Percentiles rank a stretch among this genome's conserved stretches.
These are phyloP conservation scores for Sporobolomyces roseus DNA, from an alignment of 768 basidiomycete genomes.

Conservation along the genomic window DNA sequence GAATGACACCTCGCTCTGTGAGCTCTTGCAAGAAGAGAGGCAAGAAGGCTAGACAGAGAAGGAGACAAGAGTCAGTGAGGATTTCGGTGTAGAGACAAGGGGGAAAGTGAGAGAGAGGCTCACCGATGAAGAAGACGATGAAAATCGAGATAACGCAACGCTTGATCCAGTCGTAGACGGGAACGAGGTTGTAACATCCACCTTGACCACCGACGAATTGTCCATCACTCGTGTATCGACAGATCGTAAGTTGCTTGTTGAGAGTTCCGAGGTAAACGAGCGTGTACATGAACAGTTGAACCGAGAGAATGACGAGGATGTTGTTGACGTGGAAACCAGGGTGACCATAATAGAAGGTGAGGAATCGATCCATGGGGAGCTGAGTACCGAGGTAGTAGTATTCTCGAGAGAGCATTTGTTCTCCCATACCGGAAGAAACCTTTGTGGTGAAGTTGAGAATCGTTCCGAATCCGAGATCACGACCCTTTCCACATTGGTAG, in stretches of 20 bases:
- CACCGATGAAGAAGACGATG: slow-evolving; percentile 81
- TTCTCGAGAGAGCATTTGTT: slow-evolving; percentile 98
- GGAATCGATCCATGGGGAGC: slow-evolving; percentile 93
- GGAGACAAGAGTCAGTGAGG: slow-evolving; percentile 65
- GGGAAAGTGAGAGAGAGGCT: too few relatives aligned
- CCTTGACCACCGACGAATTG: slow-evolving; percentile 70
- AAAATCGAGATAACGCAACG: slow-evolving; percentile 97
- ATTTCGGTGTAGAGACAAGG: slow-evolving; percentile 61
- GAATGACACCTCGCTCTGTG: slow-evolving; percentile 87
- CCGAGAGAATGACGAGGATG: slow-evolving; percentile 94
- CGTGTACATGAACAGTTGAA: slow-evolving; percentile 89
- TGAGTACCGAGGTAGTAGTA: slow-evolving; percentile 99
- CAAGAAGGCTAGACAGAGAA: slow-evolving; percentile 36
- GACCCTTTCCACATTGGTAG: slow-evolving; percentile 97
- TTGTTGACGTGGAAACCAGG: slow-evolving; percentile 99
- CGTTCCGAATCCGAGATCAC: slow-evolving; percentile 97
- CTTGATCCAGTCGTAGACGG: slow-evolving; percentile 91
- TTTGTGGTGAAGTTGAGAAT: slow-evolving; percentile 99
- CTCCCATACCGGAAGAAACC: slow-evolving; percentile 99
- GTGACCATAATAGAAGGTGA: slow-evolving; percentile 99
- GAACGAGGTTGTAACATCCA: slow-evolving; percentile 90
- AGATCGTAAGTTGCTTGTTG: slow-evolving; percentile 73
- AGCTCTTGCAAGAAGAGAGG: slow-evolving; percentile 61
- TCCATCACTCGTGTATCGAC: slow-evolving; percentile 68
- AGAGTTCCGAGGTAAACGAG: slow-evolving; percentile 93